A percentile compares a stretch with the other conserved stretches of the same genome.
Evolutionary conservation across 2,329 filamentous ascomycete genomes (phyloP).

Genomic region (Mycosphaerella sp.): DNA sequence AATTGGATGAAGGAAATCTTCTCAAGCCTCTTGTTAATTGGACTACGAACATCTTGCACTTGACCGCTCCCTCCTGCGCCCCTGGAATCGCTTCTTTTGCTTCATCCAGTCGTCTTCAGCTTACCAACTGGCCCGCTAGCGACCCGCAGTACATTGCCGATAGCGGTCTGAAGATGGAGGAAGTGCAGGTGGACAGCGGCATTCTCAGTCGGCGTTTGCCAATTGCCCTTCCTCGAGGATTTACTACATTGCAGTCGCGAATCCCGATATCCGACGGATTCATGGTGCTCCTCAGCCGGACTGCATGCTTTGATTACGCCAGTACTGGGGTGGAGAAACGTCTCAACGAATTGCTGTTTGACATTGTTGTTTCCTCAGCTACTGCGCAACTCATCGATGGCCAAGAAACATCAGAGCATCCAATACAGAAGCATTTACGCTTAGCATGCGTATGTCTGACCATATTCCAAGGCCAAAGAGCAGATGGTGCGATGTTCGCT

Average conservation of each 20-base stretch:
- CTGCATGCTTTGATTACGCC: constrained; percentile 32
- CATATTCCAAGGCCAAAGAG: constrained; percentile 31
- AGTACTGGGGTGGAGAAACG: constrained; percentile 30
- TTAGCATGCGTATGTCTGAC: constrained; percentile 32
- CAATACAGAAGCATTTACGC: constrained; percentile 30
- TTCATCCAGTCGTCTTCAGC: constrained; percentile 9
- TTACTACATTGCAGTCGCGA: constrained; percentile 26
- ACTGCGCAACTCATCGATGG: constrained; percentile 14
- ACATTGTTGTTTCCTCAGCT: constrained; percentile 29
- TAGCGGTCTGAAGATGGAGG: constrained; percentile 19
- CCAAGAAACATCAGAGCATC: constrained; percentile 22
- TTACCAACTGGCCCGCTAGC: constrained; percentile 12
- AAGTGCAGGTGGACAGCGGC: constrained; percentile 13
- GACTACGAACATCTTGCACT: constrained; percentile 23
- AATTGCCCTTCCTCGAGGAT: constrained; percentile 32
- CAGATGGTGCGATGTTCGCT: constrained; percentile 28
- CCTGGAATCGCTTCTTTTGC: constrained; percentile 17
- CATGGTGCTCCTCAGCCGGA: constrained; percentile 29
- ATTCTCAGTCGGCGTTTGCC: constrained; percentile 24
- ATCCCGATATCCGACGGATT: constrained; percentile 27
- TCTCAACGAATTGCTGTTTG: constrained; percentile 30
- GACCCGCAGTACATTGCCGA: constrained; percentile 17
- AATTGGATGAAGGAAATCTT: constrained; percentile 6
- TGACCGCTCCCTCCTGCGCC: constrained; percentile 19
- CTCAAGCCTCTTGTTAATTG: constrained; percentile 21